Base-by-base conservation (phyloP, 768 basidiomycete species). In the Tulasnella sp. region DNA sequence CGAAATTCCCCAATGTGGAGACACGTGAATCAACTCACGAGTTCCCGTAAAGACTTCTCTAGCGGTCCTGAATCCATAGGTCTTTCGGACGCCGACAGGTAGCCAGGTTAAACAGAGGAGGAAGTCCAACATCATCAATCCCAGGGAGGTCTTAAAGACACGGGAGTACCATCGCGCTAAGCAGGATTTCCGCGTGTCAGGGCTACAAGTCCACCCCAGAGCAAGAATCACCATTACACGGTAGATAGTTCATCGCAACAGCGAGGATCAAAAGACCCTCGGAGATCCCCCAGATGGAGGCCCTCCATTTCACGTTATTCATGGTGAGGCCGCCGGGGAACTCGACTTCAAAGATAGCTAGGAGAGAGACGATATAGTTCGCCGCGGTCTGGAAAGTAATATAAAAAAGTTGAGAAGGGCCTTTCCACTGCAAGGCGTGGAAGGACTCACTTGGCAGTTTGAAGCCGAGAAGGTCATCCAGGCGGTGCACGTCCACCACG, bases 381-480 rank as follows among this genome's bases (percentile, higher is more conserved):
- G 95, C 94, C 1, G 95, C 92, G 2, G 93, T 92, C 93, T 96
- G 24, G 31, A 83, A 21, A 38, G 58, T 38, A 39, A 3, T 9
- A 79, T 24, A 68, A 44, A 76, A 42, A 79, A 12, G 79, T 27
- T 44, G 44, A 19, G 34, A 21, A 38, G 16, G n/a, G 36, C 46
- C 10, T 14, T 27, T 39, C 8, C 21, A 34, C 48, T 8, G 79
- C 39, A 36, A 68, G 73, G 72, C 0, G 19, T 38, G 44, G 10
- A 18, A n/a, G 1, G 75, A 80, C 89, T 46, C 71, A 92, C 95
- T 87, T 96, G 94, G 80, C 93, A 95, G 83, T 95, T 96, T 38
- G 93, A 90, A 12, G 96, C 96, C 56, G 91, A 88, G 82, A 96
- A 97, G 0, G 96, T 97, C 90, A 95, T 95, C 96, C 96, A 97